Evolutionary conservation across 306 rosid genomes (phyloP), one percentile per base, ranked within the genome.

Genomic region (Pyrus pyrifolia): DNA sequence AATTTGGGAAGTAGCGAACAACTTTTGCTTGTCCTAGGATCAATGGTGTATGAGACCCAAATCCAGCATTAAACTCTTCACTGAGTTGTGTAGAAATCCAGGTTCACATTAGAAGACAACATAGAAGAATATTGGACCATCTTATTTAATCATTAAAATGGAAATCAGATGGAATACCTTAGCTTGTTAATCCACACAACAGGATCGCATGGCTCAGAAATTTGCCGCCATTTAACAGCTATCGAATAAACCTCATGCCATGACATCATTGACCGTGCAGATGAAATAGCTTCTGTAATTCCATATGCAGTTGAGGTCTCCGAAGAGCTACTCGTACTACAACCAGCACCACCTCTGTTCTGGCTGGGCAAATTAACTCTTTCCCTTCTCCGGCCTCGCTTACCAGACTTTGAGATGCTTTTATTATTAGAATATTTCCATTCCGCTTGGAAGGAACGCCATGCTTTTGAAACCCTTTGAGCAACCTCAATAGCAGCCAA

Each of bases 281-380:
- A 87, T 76, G 91, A 78, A 88, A 88, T 92, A 61, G 90, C 90
- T 80, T 95, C 97, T 38, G 76, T 22, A 73, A 70, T 79, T 64
- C 88, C 77, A 77, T 68, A 80, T 67, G 90, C 85, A 82, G 87
- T 72, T 45, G 97, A 79, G 61, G 90, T 30, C 76, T 88, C 92
- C 27, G 85, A 82, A 76, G 80, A 78, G 83, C 87, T 85, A 85
- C 97, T 95, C 0, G 96, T 90, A 80, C 96, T 95, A 83, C 97
- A 92, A 78, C 98, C 97, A 53, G 97, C 92, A 61, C 98, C 98
- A 69, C 98, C 98, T 86, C 98, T 88, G 72, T 95, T 95, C 81
- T 90, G 95, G 83, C 97, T 92, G 21, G 91, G 83, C 73, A 90
- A 73, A 61, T 86, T 87, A 63, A 87, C 25, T 86, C 96, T 90